Evolutionary conservation across 164 flowering plant species (phyloP), one percentile per base, ranked within the genome.

Genomic region (Vitis rupestris): DNA sequence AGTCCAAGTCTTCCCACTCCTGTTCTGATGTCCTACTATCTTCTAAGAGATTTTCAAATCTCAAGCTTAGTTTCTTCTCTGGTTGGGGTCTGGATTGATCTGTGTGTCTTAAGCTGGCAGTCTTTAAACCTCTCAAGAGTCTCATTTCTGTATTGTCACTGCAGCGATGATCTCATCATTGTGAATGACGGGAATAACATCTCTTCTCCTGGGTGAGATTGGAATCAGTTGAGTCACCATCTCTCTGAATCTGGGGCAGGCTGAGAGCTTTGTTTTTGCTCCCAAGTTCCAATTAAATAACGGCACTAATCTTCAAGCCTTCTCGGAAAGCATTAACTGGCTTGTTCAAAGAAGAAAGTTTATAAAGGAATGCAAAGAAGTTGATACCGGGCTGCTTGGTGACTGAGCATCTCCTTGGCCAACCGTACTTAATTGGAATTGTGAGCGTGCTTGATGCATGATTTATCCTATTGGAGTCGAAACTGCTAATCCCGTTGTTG

Each of bases 141-240:
- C 64, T 73, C 1, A 48, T 4, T 4, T 11, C 16, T 71, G 49
- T 53, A 19, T 52, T 82, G 86, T 69, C 76, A 76, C 13, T 75
- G 87, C 72, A 70, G 72, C 51, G 60, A 27, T 64, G 30, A n/a
- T 14, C 13, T 19, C 29, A 23, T 3, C 9, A 27, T 23, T 59
- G 48, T 7, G 54, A 55, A 27, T 15, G 14, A 10, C 16, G 13
- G n/a, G n/a, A 37, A 10, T 17, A 30, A 10, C n/a, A 49, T 23
- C 13, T 64, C 79, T 31, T 76, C 83, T 53, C 66, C 76, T 15
- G 90, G 83, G 2, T 92, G 98, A 98, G 92, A 90, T 80, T 92
- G 99, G 97, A 85, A 75, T 68, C 79, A 88, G 47, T 95, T 97
- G 98, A 81, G 64, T 53, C 88, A 90, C 70, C 90, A 90, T 74